A percentile compares a stretch with the other conserved stretches of the same genome.
Evolutionary conservation across 306 rosid genomes (phyloP).

Genomic region (Trifolium dubium): DNA sequence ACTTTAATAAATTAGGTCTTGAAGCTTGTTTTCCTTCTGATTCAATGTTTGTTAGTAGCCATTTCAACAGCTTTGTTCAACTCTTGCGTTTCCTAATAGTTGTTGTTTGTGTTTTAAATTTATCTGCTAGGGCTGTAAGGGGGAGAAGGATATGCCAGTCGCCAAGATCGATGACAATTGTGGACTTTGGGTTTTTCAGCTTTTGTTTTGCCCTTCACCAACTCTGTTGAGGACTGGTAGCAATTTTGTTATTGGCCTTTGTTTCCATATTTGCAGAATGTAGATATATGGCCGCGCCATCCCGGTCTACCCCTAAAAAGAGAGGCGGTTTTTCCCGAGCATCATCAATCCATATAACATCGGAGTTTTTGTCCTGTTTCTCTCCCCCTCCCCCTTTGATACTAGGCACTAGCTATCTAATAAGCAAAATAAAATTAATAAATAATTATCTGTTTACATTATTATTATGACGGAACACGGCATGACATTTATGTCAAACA

Average conservation of each 20-base stretch:
- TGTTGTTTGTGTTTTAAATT: slow-evolving; percentile 28
- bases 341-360: slow-evolving; percentile 20
- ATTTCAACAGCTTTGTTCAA: slow-evolving; percentile 29
- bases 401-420: slow-evolving; percentile 1
- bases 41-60: background rate
- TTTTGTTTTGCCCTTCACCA: slow-evolving; percentile 25
- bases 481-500: background rate
- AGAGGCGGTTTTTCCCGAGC: slow-evolving; percentile 31
- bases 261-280: slow-evolving; percentile 36
- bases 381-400: background rate
- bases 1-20: slow-evolving; percentile 21
- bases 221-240: slow-evolving; percentile 25
- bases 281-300: slow-evolving; percentile 24
- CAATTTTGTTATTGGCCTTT: slow-evolving; percentile 34
- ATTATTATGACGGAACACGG: background rate
- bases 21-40: slow-evolving; percentile 26
- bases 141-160: slow-evolving; percentile 26
- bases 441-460: slow-evolving; percentile 31
- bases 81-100: slow-evolving; percentile 37
- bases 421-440: slow-evolving; percentile 33
- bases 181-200: slow-evolving; percentile 32
- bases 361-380: background rate
- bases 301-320: slow-evolving; percentile 1
- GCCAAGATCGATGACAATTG: slow-evolving; percentile 13
- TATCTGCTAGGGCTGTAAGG: slow-evolving; percentile 37